Evolutionary conservation across 768 basidiomycete species (phyloP), one percentile per base, ranked within the genome.

Genomic region (Neoboletus subvelutipes): DNA sequence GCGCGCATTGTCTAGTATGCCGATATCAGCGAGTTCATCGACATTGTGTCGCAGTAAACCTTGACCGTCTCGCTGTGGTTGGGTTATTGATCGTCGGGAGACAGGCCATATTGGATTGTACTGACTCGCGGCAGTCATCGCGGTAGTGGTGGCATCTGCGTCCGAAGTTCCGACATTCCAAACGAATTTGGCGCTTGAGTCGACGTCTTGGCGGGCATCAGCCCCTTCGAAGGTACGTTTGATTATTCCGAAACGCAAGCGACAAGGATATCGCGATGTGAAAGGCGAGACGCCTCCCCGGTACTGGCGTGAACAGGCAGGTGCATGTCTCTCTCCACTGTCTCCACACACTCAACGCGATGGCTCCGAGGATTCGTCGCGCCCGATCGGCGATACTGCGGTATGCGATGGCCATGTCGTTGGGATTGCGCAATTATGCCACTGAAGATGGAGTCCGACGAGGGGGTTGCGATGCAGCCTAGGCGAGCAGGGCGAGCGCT

Each of bases 241-340:
- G 28, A 40, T 31, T 9, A 1, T 46, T 24, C 10, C 6, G 26
- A 36, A 28, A 20, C 6, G 9, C 17, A 20, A 17, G 12, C 31
- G 29, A 9, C 9, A n/a, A 36, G 2, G 28, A 28, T 82, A 88
- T 61, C 84, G 92, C 62, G 85, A 86, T 41, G 72, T 77, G 56
- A 91, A 94, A 65, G 86, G 90, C 45, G 86, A 90, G 74, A 92
- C 88, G 72, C 87, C 92, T 62, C 75, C 86, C 42, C 90, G 92
- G 68, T 94, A 94, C 73, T 94, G 92, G 87, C 85, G 86, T 62
- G 92, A 94, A 76, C 92, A 92, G 80, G 87, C 85, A 60, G 49
- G 64, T 57, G n/a, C 17, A 9, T 4, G 5, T 17, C 37, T 15
- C 13, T 33, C 24, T 33, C 45, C 28, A 7, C 20, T 6, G 17